phyloP scores from a whole-genome alignment of 2,329 filamentous ascomycete genomes.

The Fusarium dimerum region DNA sequence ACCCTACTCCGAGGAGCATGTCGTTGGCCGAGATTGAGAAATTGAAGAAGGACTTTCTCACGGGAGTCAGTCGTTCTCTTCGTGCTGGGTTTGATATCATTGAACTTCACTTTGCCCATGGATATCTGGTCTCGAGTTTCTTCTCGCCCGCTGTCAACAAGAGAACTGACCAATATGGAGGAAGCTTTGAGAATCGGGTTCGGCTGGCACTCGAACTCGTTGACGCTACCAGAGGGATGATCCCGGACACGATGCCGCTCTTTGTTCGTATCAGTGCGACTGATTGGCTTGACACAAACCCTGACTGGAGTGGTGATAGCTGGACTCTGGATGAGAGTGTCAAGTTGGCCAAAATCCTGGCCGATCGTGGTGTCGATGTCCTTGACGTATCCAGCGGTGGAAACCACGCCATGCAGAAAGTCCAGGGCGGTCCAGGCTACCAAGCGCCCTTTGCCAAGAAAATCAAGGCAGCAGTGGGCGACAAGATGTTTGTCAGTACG shows the following conservation, averaged over 20 bases:
- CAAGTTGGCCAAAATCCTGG: constrained; percentile 62
- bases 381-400: constrained; percentile 73
- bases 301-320: constrained; percentile 52
- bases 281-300: constrained; percentile 69
- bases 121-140: constrained; percentile 74
- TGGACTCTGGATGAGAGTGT: constrained; percentile 69
- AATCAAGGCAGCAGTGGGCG: constrained; percentile 70
- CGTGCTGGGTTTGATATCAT: constrained; percentile 68
- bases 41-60: constrained; percentile 62
- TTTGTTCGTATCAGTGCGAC: constrained; percentile 71
- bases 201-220: constrained; percentile 70
- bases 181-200: constrained; percentile 70
- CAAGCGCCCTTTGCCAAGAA: constrained; percentile 70
- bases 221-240: constrained; percentile 59
- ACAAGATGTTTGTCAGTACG: constrained; percentile 48
- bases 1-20: constrained; percentile 64
- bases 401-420: constrained; percentile 59
- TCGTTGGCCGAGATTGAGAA: constrained; percentile 64
- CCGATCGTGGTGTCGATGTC: constrained; percentile 69
- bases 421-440: constrained; percentile 63
- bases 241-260: constrained; percentile 68
- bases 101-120: constrained; percentile 77
- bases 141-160: constrained; percentile 69
- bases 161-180: constrained; percentile 68
- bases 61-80: constrained; percentile 56